Evolutionary conservation across 768 basidiomycete species (phyloP).

Genomic region (Trametes cubensis): DNA sequence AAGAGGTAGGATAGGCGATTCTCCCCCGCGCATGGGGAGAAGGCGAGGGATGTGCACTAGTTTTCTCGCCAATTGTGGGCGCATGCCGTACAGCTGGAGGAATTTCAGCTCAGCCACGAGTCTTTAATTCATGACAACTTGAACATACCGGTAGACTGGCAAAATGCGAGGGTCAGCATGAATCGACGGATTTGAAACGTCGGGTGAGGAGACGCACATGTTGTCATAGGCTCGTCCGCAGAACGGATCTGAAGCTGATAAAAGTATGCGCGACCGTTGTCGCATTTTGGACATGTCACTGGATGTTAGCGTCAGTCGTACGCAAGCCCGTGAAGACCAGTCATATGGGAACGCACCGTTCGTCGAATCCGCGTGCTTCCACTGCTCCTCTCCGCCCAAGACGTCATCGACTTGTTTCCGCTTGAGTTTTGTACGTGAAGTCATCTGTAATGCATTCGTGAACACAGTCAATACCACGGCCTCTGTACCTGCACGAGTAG

Average conservation of each 20-base stretch:
- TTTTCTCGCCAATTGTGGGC: slow-evolving; percentile 74
- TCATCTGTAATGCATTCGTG: slow-evolving; percentile 63
- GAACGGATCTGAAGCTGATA: slow-evolving; percentile 96
- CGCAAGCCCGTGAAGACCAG: not conserved
- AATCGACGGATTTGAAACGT: slow-evolving; percentile 4
- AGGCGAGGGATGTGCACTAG: slow-evolving; percentile 30
- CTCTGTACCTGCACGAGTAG: not conserved
- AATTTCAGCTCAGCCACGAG: not conserved
- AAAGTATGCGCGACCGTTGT: slow-evolving; percentile 84
- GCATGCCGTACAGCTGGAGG: slow-evolving; percentile 59
- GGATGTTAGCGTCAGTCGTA: not conserved
- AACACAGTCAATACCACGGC: too few relatives aligned
- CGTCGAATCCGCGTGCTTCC: slow-evolving; percentile 91
- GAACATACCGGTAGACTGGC: slow-evolving; percentile 62
- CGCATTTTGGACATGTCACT: slow-evolving; percentile 78
- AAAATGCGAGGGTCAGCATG: not conserved
- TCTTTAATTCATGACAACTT: not conserved
- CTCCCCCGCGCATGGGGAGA: too few relatives aligned
- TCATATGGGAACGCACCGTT: slow-evolving; percentile 50
- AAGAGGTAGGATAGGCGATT: too few relatives aligned
- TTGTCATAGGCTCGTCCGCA: slow-evolving; percentile 90
- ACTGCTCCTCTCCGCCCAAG: slow-evolving; percentile 89
- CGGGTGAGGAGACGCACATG: slow-evolving; percentile 37
- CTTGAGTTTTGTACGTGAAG: slow-evolving; percentile 80
- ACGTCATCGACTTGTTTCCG: slow-evolving; percentile 97